A percentile compares a stretch with the other conserved stretches of the same genome.
Conservation (phyloP, 2,329 filamentous ascomycete genomes). For the Arachnopeziza araneosa region DNA sequence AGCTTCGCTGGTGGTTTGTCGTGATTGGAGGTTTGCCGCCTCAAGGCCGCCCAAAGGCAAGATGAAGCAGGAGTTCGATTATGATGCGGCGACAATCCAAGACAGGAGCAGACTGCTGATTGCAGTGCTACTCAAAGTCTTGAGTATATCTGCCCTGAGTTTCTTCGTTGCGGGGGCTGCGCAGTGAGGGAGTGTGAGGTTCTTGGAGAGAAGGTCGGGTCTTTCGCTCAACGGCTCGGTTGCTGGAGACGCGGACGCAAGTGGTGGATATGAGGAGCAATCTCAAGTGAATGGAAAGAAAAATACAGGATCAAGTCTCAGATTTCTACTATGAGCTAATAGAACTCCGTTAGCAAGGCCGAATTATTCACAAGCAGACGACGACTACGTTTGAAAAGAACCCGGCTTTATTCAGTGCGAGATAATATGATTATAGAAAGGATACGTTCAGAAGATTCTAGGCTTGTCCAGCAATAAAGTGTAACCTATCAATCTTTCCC, state of each 20-base stretch:
- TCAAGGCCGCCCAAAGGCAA: neutral
- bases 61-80: neutral
- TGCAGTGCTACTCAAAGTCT: neutral
- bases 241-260: neutral
- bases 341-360: neutral
- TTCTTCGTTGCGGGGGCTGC: neutral
- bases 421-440: neutral
- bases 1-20: neutral
- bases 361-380: neutral
- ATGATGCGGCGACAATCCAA: neutral
- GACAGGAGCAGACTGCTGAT: constrained; percentile 1
- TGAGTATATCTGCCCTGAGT: neutral
- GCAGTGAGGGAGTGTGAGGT: neutral
- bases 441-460: no score
- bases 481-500: neutral
- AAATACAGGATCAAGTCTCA: no score
- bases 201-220: neutral
- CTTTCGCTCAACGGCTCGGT: neutral
- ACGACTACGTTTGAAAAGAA: neutral
- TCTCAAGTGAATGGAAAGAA: neutral
- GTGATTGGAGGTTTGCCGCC: neutral
- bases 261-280: neutral
- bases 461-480: neutral
- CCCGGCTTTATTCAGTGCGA: neutral
- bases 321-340: no score